phyloP scores from a whole-genome alignment of 148 eudicot species.

The Rhododendron ovatum region DNA sequence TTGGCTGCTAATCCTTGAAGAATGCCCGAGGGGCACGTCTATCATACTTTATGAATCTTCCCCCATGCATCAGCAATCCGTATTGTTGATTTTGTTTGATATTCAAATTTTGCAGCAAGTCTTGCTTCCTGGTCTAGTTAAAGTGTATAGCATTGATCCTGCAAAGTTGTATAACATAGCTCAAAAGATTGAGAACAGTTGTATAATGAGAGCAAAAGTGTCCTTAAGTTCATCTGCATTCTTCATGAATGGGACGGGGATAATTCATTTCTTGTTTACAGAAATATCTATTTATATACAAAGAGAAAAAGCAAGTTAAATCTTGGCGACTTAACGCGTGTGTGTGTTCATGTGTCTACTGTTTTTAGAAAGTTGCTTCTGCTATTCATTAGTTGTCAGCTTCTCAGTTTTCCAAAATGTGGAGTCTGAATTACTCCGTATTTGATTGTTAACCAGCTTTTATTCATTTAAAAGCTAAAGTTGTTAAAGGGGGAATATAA shows the following conservation, averaged over 20 bases:
- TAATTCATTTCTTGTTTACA: background rate
- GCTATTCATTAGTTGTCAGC: background rate
- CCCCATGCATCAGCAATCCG: background rate
- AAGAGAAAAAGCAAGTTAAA: background rate
- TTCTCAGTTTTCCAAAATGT: background rate
- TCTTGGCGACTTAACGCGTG: background rate
- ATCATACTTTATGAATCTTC: background rate
- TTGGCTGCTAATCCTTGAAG: background rate
- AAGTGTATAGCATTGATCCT: slow-evolving; percentile 15
- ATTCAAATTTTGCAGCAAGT: slow-evolving; percentile 13
- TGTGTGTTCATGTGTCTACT: background rate
- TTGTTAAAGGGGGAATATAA: background rate
- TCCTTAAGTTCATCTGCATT: background rate
- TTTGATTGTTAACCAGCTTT: background rate
- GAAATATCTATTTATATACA: background rate
- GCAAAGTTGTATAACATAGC: slow-evolving; percentile 11
- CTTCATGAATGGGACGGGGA: background rate
- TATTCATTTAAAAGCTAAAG: background rate
- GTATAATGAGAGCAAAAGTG: background rate
- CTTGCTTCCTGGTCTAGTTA: slow-evolving; percentile 13
- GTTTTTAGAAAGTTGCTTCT: background rate
- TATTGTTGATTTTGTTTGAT: background rate
- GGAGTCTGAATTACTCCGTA: background rate
- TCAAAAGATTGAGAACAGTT: background rate
- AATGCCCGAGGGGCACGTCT: background rate